Percentiles rank a stretch among this genome's conserved stretches.
phyloP scores from a whole-genome alignment of 148 eudicot species.

The Amaranthus palmeri region DNA sequence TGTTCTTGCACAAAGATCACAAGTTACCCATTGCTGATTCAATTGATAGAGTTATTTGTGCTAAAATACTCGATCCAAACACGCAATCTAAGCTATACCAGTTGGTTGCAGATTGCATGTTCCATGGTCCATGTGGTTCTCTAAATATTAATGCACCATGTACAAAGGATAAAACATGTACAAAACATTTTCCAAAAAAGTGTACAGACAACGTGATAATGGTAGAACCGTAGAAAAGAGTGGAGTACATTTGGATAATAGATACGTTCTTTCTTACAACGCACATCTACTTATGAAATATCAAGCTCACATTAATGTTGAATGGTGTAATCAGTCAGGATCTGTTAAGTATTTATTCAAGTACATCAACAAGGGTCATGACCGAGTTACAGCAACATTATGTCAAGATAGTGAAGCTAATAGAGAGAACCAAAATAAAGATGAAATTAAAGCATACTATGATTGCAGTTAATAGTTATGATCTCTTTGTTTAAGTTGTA shows the following conservation, averaged over 20 bases:
- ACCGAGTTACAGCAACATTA: background rate
- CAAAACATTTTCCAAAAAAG: background rate
- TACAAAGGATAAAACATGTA: background rate
- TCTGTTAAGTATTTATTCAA: background rate
- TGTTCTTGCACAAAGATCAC: background rate
- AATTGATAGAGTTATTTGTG: background rate
- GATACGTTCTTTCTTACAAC: background rate
- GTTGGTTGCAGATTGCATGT: background rate
- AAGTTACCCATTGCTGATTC: no score
- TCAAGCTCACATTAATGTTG: constrained; percentile 15
- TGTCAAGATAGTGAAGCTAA: background rate
- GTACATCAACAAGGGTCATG: constrained; percentile 20
- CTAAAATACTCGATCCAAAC: background rate
- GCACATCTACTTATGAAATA: constrained; percentile 4
- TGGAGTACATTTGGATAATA: background rate
- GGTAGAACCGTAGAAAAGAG: background rate
- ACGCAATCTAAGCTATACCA: background rate
- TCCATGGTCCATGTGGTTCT: background rate
- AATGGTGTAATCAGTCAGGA: constrained; percentile 14
- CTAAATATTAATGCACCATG: background rate
- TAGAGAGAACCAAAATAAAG: background rate
- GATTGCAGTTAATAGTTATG: background rate
- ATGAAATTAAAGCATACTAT: background rate
- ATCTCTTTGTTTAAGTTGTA: no score
- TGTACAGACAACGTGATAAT: background rate